A percentile compares a stretch with the other conserved stretches of the same genome.
Conservation (phyloP, 192 early-diverging fungal species). For the Entophlyctis luteolus region DNA sequence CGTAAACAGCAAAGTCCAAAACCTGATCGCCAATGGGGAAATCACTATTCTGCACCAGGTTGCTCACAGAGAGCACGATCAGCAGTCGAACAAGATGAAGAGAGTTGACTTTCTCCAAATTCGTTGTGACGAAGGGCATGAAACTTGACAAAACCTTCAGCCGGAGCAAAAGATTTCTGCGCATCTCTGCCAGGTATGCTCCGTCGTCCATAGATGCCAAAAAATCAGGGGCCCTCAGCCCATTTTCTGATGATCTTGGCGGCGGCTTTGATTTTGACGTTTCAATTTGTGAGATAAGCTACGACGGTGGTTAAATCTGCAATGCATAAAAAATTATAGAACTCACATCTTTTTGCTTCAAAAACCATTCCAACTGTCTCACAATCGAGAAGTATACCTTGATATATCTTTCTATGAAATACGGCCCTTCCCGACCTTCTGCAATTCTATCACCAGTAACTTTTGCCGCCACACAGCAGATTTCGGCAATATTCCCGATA, state of each 20-base stretch:
- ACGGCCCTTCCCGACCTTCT: neutral
- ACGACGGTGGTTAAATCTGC: neutral
- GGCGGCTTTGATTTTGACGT: too few species aligned
- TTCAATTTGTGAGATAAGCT: conserved; percentile 10
- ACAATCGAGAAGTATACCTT: conserved; percentile 9
- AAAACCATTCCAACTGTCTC: conserved; percentile 21
- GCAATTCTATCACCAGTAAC: neutral
- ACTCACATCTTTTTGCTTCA: conserved; percentile 3
- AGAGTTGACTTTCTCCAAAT: conserved; percentile 4
- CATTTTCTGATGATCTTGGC: too few species aligned
- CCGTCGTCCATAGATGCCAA: neutral
- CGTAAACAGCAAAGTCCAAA: conserved; percentile 2
- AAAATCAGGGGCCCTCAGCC: neutral
- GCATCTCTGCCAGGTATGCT: neutral
- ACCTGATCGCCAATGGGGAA: conserved; percentile 3
- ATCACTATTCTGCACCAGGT: conserved; percentile 52
- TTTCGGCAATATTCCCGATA: neutral
- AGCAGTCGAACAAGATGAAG: conserved; percentile 17
- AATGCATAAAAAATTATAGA: neutral
- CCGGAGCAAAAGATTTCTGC: neutral
- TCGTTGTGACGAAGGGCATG: conserved; percentile 9
- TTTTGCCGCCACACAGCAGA: conserved; percentile 11
- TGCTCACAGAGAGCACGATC: conserved; percentile 52
- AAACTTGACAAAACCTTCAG: conserved; percentile 1
- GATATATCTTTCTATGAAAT: neutral